phyloP scores from a whole-genome alignment of 371 early-diverging fungal species.

The Mortierella sp. region DNA sequence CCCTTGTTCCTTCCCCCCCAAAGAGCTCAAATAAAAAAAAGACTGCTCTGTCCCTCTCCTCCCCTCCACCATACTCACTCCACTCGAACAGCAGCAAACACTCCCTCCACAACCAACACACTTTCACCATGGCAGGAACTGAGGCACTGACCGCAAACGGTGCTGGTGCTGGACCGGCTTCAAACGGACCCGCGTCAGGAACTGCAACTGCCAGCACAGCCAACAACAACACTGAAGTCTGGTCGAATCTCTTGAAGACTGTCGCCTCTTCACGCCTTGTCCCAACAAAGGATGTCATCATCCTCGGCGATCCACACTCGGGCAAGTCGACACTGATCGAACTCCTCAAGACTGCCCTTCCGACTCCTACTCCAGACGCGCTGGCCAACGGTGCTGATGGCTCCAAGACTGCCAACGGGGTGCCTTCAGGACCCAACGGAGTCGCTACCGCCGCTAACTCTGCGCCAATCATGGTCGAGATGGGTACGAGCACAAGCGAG shows the following conservation, averaged over 20 bases:
- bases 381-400: slow-evolving; percentile 58
- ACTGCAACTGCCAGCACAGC: slow-evolving; percentile 5
- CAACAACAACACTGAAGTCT: slow-evolving; percentile 63
- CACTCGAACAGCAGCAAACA: not conserved
- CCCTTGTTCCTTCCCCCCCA: no score
- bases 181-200: slow-evolving; percentile 15
- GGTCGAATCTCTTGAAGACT: slow-evolving; percentile 78
- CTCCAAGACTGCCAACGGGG: slow-evolving; percentile 54
- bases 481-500: slow-evolving; percentile 51
- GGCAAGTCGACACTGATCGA: slow-evolving; percentile 82
- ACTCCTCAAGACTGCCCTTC: slow-evolving; percentile 70
- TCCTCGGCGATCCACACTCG: slow-evolving; percentile 77
- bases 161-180: slow-evolving; percentile 4
- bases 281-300: slow-evolving; percentile 75
- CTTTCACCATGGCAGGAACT: slow-evolving; percentile 10
- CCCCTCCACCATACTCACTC: not conserved
- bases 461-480: slow-evolving; percentile 66
- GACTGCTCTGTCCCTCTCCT: no score
- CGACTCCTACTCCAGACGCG: slow-evolving; percentile 24
- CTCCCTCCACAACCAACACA: slow-evolving; percentile 15
- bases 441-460: slow-evolving; percentile 58
- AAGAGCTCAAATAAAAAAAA: no score
- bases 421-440: slow-evolving; percentile 53
- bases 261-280: slow-evolving; percentile 79
- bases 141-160: slow-evolving; percentile 1